Evolutionary conservation across 2,329 filamentous ascomycete genomes (phyloP), one percentile per base, ranked within the genome.

Genomic region (Colletotrichum destructivum): DNA sequence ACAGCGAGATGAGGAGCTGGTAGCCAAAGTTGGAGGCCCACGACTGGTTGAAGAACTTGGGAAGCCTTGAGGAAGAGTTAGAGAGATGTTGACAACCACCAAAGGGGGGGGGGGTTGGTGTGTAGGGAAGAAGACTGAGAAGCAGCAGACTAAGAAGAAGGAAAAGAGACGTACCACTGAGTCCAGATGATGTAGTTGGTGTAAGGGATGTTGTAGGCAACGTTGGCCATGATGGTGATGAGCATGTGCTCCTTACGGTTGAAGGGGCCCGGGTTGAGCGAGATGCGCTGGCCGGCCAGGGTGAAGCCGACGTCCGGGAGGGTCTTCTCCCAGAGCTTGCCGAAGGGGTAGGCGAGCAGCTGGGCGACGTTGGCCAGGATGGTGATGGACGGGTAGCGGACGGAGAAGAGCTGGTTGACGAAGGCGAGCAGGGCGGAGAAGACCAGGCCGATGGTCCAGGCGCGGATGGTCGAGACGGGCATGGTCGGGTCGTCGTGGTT

Each of bases 161-260:
- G 23, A 23, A 23, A 3, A 23, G 3, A 26, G 2, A 21, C 59
- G 38, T 31, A 49, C 59, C 61, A 80, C 73, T 86, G 84, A 11
- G 80, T 80, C 81, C 82, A 84, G 67, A 84, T 81, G 60, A 85
- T 84, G 74, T 83, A 81, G 74, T 81, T 79, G 3, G 84, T 85
- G 74, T 85, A 86, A 0, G 83, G 83, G 6, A 78, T 77, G 65
- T 80, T 80, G 74, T 78, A 82, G 23, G 81, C 81, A 16, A 84
- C 85, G 76, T 90, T 89, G 62, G 89, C 86, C 84, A 87, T 87
- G 75, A 87, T 83, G n/a, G 84, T 84, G 66, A 88, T 83, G 42
- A 88, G 78, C 77, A 85, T 84, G 77, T 88, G 87, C 77, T 88
- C 87, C 77, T 88, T 89, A 75, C 84, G 84, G 74, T 82, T 86